phyloP scores from a whole-genome alignment of 2,329 filamentous ascomycete species.

The Orbilia oligospora region DNA sequence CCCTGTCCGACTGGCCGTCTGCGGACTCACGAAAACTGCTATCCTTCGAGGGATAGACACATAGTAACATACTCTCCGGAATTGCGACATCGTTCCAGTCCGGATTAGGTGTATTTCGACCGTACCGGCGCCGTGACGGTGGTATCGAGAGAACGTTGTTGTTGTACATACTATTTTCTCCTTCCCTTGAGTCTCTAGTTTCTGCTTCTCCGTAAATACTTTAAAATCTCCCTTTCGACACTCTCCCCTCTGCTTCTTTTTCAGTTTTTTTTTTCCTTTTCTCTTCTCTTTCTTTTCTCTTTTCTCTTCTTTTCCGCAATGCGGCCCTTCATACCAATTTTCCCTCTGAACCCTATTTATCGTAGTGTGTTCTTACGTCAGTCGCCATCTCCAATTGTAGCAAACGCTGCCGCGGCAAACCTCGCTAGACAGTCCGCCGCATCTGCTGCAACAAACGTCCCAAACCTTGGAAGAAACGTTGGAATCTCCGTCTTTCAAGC shows the following conservation, averaged over 20 bases:
- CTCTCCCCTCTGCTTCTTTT: conserved; percentile 41
- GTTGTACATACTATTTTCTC: conserved; percentile 39
- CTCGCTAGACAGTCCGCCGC: conserved; percentile 32
- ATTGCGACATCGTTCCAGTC: conserved; percentile 55
- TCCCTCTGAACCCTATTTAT: conserved; percentile 54
- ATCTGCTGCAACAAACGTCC: conserved; percentile 34
- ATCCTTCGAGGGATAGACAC: conserved; percentile 12
- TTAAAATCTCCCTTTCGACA: conserved; percentile 27
- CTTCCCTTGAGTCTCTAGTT: neutral
- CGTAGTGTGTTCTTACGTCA: conserved; percentile 58
- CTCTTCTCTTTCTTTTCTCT: conserved; percentile 15
- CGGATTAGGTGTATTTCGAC: neutral
- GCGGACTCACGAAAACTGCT: neutral
- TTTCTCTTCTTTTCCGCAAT: conserved; percentile 41
- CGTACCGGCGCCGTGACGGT: conserved; percentile 25
- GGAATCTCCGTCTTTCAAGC: conserved; percentile 53
- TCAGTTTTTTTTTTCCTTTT: no score
- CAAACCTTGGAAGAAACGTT: conserved; percentile 44
- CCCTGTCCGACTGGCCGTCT: conserved; percentile 41
- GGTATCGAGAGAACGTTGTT: neutral
- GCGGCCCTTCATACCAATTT: conserved; percentile 55
- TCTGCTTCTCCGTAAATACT: conserved; percentile 33
- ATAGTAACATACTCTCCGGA: conserved; percentile 14
- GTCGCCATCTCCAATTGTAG: conserved; percentile 54
- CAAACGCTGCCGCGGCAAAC: conserved; percentile 55